Percentiles rank a stretch among this genome's conserved stretches.
Evolutionary conservation across 2,329 filamentous ascomycete species (phyloP).

Genomic region (Monosporascus sp.): DNA sequence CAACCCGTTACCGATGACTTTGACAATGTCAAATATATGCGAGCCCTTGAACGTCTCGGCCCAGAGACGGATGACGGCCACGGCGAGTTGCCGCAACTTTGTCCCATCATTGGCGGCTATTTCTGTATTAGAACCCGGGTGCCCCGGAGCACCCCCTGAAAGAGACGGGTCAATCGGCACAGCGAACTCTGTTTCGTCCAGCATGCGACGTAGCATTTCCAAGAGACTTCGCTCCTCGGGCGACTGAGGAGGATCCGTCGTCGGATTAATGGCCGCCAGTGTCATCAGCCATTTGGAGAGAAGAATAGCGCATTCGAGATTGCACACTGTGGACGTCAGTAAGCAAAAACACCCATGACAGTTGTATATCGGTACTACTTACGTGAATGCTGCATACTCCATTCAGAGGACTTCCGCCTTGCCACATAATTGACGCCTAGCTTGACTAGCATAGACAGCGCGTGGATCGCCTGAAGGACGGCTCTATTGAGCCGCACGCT

Average conservation of each 20-base stretch:
- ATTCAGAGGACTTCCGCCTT: slow-evolving; percentile 55
- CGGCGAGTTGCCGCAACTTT: slow-evolving; percentile 51
- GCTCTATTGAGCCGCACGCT: slow-evolving; percentile 58
- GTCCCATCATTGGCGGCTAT: slow-evolving; percentile 42
- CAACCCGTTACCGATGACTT: slow-evolving; percentile 52
- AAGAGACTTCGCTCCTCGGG: slow-evolving; percentile 51
- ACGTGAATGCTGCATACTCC: slow-evolving; percentile 60
- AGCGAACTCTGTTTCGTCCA: slow-evolving; percentile 59
- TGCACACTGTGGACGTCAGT: slow-evolving; percentile 42
- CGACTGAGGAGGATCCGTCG: slow-evolving; percentile 42
- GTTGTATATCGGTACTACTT: slow-evolving; percentile 29
- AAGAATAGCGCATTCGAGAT: slow-evolving; percentile 57
- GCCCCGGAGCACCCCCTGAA: slow-evolving; percentile 32
- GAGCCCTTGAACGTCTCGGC: slow-evolving; percentile 58
- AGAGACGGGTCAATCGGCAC: slow-evolving; percentile 55
- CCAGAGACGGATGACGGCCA: slow-evolving; percentile 56
- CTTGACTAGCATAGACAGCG: slow-evolving; percentile 62
- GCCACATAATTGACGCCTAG: slow-evolving; percentile 59
- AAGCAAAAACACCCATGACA: neutral
- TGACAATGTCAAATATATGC: slow-evolving; percentile 57
- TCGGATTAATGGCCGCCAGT: slow-evolving; percentile 44
- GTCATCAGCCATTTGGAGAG: slow-evolving; percentile 58
- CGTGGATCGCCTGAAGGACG: slow-evolving; percentile 64
- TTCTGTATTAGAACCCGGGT: slow-evolving; percentile 34
- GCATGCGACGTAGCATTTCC: slow-evolving; percentile 52